Evolutionary conservation across 108 stramenopile species (phyloP), one percentile per base, ranked within the genome.

Genomic region (Cyclostephanos invisitatus): DNA sequence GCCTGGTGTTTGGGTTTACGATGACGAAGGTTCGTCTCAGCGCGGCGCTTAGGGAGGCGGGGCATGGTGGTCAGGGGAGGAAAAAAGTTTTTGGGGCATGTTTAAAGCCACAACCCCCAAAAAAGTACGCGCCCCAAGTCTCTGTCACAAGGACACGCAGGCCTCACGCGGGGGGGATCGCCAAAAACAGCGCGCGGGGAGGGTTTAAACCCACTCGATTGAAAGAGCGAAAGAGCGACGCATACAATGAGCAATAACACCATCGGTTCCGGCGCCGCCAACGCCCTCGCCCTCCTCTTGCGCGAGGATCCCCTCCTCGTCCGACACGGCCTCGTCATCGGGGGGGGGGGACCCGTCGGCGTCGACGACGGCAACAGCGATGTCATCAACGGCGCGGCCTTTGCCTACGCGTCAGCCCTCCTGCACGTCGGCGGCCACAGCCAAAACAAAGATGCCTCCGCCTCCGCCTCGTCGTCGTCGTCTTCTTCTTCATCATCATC

Each of bases 371-470:
- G 10, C 42, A n/a, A 35, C 27, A 12, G 20, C 72, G 29, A 42
- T 15, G 22, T 25, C 20, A 38, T 29, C 11, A 36, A 68, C 7
- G 73, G 86, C 38, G 74, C 83, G 7, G 83, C 87, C 12, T 87
- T 89, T 79, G 38, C 86, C 25, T 90, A 93, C 62, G 89, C 89
- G 2, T 86, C 89, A 11, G 77, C 91, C 10, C 70, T 93, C 58
- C 78, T 90, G 65, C 78, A 85, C 46, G 67, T 80, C 21, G 62
- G 76, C 40, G 56, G 69, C 22, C 22, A 40, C 32, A 18, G 37
- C 35, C 32, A 2, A 2, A 32, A 32, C 32, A 32, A 32, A 32
- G 20, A 55, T 14, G 22, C 67, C 51, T 24, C 62, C 62, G 3
- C 62, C 62, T 29, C 38, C 36, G 22, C 21, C 53, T 35, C 24